Base-by-base conservation (phyloP, 2,329 filamentous ascomycete species). In the Sphaceloma murrayae region DNA sequence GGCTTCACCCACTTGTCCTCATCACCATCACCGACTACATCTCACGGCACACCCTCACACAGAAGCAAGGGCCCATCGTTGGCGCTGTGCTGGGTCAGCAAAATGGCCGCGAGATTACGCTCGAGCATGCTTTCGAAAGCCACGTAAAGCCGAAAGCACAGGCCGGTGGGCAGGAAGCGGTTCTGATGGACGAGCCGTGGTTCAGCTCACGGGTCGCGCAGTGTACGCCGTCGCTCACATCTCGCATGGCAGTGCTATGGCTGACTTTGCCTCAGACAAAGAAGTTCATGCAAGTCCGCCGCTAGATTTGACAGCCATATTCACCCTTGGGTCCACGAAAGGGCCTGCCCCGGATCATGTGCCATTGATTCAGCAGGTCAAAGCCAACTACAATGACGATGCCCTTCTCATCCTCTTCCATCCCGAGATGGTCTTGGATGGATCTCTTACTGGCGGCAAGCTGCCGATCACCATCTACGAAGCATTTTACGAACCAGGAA, bases 1-100 rank as follows among this genome's bases (percentile, higher is more conserved):
- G 87, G 54, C 77, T 98, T 13, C 91, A 98, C 58, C 91, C 91
- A 18, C 80, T 98, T 38, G 88, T 94, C 43, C 82, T 96, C 53
- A 84, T 98, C 65, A 93, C 84, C 52, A 91, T 98, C 56, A 94
- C 89, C 54, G 91, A 98, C 64, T 93, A 94, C 62, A 87, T 96
- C 62, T 94, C 89, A 47, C 78, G 91, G 48, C 88, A 94, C 63
- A 85, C 81, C 1, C 73, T 94, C 46, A 78, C 91, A 48, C 69
- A 78, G 43, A 80, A 87, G 55, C 62, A 69, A 13, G 84, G 84
- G 0, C 86, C 87, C 11, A 74, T 95, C 13, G 75, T 89, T 2
- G 91, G 91, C 46, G 87, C 82, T 43, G 72, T 98, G n/a, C 67
- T 98, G 4, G 91, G 91, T 11, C 85, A 91, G 58, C 88, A 95